Evolutionary conservation across 73 alveolate genomes (phyloP).

Genomic region (Tetrahymena borealis): DNA sequence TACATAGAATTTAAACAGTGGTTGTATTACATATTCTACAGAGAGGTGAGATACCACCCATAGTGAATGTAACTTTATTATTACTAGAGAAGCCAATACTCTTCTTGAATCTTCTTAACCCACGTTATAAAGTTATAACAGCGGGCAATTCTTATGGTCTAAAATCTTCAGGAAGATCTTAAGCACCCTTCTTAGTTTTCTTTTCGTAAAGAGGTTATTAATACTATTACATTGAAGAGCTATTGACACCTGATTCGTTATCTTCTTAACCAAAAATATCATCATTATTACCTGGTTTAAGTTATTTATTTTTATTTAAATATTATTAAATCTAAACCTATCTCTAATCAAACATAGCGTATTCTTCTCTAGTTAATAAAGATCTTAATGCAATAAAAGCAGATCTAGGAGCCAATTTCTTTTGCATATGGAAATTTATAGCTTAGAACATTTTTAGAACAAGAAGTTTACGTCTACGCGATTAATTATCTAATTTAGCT

Average conservation of each 20-base stretch:
- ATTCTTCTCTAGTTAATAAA: background rate
- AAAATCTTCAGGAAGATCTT: background rate
- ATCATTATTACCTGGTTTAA: background rate
- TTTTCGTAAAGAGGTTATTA: background rate
- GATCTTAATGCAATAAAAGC: background rate
- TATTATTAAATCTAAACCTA: background rate
- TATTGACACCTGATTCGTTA: background rate
- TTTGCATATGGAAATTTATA: background rate
- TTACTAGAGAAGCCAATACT: background rate
- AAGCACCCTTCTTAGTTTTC: background rate
- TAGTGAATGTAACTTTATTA: background rate
- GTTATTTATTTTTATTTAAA: background rate
- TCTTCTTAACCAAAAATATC: background rate
- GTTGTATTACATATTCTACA: background rate
- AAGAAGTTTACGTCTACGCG: background rate
- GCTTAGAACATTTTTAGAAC: background rate
- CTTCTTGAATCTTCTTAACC: background rate
- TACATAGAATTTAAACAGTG: background rate
- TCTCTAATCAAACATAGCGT: background rate
- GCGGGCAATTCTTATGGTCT: background rate
- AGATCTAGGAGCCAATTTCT: background rate
- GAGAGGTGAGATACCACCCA: background rate
- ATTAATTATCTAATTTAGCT: background rate
- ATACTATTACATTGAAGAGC: background rate
- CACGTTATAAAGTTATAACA: background rate